A percentile compares a stretch with the other conserved stretches of the same genome.
phyloP scores from a whole-genome alignment of 83 land plant species.

The Diphasiastrum complanatum region DNA sequence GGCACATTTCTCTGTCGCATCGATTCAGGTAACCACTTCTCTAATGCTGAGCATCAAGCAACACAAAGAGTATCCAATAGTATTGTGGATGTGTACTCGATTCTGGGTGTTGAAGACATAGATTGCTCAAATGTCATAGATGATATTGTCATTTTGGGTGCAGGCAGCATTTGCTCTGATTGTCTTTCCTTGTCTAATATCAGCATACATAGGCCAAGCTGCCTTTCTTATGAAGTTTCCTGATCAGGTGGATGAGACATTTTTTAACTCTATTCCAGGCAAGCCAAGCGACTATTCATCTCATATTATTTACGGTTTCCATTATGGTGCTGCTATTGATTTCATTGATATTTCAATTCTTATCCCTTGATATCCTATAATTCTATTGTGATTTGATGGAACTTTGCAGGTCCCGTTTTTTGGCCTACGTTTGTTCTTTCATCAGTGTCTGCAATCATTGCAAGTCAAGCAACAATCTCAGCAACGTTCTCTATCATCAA shows the following conservation, averaged over 20 bases:
- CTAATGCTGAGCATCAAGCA: neutral
- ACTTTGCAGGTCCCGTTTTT: neutral
- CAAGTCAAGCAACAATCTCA: constrained; percentile 27
- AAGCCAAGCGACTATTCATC: neutral
- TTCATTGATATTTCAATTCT: neutral
- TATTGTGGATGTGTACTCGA: neutral
- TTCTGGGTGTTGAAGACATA: neutral
- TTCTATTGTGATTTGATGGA: neutral
- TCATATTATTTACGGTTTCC: constrained; percentile 3
- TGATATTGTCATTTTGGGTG: constrained; percentile 9
- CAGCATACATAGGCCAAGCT: constrained; percentile 28
- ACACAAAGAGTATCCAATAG: neutral
- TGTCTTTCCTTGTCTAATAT: constrained; percentile 27
- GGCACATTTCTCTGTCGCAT: constrained; percentile 21
- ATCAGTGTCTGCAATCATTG: constrained; percentile 20
- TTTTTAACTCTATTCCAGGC: constrained; percentile 27
- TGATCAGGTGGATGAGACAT: neutral
- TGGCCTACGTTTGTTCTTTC: constrained; percentile 18
- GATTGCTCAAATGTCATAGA: neutral
- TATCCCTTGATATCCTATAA: neutral
- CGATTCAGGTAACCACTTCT: constrained; percentile 28
- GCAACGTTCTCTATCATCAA: constrained; percentile 33
- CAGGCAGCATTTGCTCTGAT: constrained; percentile 22
- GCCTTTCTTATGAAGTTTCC: constrained; percentile 20
- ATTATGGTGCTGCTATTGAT: neutral